Conservation (phyloP, 2,329 filamentous ascomycete genomes). For the Beauveria asiatica region DNA sequence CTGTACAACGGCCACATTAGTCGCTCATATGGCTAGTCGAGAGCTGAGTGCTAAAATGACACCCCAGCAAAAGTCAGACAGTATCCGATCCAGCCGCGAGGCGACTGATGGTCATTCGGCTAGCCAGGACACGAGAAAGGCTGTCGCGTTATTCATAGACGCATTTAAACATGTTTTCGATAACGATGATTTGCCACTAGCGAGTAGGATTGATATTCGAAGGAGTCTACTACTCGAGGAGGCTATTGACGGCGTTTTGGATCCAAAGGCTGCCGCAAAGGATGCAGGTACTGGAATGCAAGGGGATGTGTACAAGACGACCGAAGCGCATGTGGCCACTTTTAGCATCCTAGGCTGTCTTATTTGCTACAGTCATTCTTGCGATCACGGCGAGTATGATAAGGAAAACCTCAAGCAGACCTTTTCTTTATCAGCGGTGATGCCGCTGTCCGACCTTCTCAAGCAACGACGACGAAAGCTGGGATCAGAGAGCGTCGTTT, state of each 20-base stretch:
- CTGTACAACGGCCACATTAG: constrained; percentile 44
- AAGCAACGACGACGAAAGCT: neutral
- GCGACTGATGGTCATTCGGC: constrained; percentile 27
- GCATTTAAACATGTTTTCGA: constrained; percentile 50
- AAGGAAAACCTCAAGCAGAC: constrained; percentile 43
- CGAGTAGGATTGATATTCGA: constrained; percentile 35
- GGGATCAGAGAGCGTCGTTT: neutral
- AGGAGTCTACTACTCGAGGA: constrained; percentile 47
- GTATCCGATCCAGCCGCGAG: constrained; percentile 39
- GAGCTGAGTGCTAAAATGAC: constrained; percentile 40
- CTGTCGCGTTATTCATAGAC: constrained; percentile 43
- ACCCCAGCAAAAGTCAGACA: constrained; percentile 45
- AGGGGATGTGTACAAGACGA: constrained; percentile 29
- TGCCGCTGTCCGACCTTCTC: neutral
- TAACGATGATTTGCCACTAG: constrained; percentile 24
- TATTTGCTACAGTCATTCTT: constrained; percentile 52
- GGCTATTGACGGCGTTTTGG: constrained; percentile 43
- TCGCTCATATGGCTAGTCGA: constrained; percentile 44
- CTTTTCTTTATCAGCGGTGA: constrained; percentile 33
- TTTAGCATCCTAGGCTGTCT: constrained; percentile 48
- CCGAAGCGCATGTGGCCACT: constrained; percentile 43
- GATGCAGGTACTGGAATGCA: constrained; percentile 27
- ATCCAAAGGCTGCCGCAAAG: constrained; percentile 45
- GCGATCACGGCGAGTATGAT: constrained; percentile 53
- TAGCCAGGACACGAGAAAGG: constrained; percentile 31